Evolutionary conservation across 1,284 basidiomycete species (phyloP).

Genomic region (Ganoderma lucidum): DNA sequence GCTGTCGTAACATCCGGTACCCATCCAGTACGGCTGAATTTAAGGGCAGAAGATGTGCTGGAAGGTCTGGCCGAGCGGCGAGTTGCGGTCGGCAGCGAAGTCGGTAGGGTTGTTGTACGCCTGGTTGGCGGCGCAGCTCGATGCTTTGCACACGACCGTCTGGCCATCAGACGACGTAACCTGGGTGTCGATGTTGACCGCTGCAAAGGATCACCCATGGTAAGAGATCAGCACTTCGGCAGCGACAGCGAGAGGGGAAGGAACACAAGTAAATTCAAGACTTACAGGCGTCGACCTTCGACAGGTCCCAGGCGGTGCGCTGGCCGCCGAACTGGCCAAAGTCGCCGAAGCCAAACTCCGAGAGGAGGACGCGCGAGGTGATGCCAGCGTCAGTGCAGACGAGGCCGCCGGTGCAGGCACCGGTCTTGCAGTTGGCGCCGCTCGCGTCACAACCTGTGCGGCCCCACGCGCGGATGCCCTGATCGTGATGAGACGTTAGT

Average conservation of each 20-base stretch:
- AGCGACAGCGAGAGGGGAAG: background rate
- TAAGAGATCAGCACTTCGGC: background rate
- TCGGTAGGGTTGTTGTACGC: conserved; percentile 8
- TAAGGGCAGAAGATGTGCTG: conserved; percentile 9
- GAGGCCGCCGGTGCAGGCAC: conserved; percentile 5
- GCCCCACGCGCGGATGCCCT: conserved; percentile 12
- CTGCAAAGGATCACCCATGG: background rate
- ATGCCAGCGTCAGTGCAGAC: conserved; percentile 11
- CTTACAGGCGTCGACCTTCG: conserved; percentile 6
- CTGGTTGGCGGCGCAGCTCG: conserved; percentile 9
- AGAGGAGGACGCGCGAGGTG: conserved; percentile 9
- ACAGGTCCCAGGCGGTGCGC: conserved; percentile 9
- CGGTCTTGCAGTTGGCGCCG: conserved; percentile 8
- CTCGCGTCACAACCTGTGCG: conserved; percentile 7
- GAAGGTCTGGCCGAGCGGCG: conserved; percentile 10
- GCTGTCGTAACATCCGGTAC: background rate
- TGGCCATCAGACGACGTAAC: conserved; percentile 4
- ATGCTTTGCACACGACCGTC: background rate
- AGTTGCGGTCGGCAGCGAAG: conserved; percentile 8
- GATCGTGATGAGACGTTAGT: background rate
- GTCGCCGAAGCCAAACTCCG: conserved; percentile 5
- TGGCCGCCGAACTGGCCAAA: conserved; percentile 7
- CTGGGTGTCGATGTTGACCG: conserved; percentile 11
- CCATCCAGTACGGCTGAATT: background rate
- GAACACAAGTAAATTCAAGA: background rate